Percentiles rank a stretch among this genome's conserved stretches.
These are phyloP conservation scores for Styphnolobium japonicum DNA, from an alignment of 306 rosid species.

Conservation along the genomic window DNA sequence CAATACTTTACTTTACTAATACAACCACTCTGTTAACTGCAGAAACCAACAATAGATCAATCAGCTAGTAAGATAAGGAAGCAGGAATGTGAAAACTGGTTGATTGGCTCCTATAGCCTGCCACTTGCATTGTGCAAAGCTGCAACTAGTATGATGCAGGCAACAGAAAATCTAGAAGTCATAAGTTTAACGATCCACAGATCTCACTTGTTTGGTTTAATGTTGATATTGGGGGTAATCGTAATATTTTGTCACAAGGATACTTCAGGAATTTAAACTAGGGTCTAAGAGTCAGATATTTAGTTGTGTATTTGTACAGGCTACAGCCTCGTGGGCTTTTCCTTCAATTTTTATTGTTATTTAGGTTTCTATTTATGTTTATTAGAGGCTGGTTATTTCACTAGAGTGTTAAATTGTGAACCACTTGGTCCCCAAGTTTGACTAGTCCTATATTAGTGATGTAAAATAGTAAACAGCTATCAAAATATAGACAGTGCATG, in stretches of 20 bases:
- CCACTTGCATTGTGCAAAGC: neutral
- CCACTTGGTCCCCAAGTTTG: neutral
- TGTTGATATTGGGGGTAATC: neutral
- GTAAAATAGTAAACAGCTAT: neutral
- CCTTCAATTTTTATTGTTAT: neutral
- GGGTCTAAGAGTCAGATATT: neutral
- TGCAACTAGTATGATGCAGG: neutral
- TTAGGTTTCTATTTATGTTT: neutral
- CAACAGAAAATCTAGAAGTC: neutral
- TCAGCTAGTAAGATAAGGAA: neutral
- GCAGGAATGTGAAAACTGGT: conserved; percentile 5
- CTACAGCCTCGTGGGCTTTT: neutral
- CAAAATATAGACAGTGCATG: neutral
- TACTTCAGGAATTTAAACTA: neutral
- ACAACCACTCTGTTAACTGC: neutral
- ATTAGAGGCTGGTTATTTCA: neutral
- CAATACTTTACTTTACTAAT: neutral
- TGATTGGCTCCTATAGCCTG: conserved; percentile 1
- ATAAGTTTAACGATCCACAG: neutral
- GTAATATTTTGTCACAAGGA: neutral
- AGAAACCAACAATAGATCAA: conserved; percentile 3
- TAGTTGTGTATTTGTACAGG: neutral
- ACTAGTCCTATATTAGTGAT: neutral
- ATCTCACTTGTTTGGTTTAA: neutral
- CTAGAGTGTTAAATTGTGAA: neutral